A percentile compares a stretch with the other conserved stretches of the same genome.
phyloP scores from a whole-genome alignment of 306 rosid genomes.

The Vicia faba region DNA sequence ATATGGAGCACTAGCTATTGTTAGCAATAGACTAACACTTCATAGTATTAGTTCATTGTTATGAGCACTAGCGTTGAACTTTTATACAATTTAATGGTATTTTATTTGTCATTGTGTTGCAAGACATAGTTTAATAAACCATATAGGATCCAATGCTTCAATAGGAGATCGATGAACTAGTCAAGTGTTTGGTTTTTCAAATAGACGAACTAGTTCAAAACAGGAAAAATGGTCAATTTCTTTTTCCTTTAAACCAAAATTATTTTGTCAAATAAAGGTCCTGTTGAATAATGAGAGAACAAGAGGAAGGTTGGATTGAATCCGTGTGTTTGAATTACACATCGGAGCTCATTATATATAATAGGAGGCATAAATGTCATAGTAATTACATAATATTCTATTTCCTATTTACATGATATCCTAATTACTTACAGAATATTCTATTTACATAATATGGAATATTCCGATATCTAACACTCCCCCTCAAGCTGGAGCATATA shows the following conservation, averaged over 20 bases:
- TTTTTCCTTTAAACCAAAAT: background rate
- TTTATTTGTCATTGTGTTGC: background rate
- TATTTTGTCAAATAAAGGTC: background rate
- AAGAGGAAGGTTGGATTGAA: no score
- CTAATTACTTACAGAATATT: no score
- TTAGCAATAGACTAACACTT: background rate
- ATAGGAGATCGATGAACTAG: conserved; percentile 1
- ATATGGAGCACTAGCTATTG: background rate
- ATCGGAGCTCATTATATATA: no score
- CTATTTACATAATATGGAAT: no score
- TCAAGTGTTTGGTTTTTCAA: background rate
- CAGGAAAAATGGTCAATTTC: background rate
- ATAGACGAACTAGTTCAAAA: background rate
- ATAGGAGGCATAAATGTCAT: no score
- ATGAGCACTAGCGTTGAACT: background rate
- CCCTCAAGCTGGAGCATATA: no score
- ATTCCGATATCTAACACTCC: no score
- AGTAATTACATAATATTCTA: no score
- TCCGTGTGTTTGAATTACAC: no score
- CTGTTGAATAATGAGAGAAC: no score
- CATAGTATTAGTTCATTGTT: conserved; percentile 1
- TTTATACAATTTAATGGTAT: background rate
- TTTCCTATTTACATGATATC: no score
- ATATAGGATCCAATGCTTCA: background rate
- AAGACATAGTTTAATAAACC: background rate